Percentiles rank a stretch among this genome's conserved stretches.
Conservation (phyloP, 192 early-diverging fungal species). For the Coemansia sp. region DNA sequence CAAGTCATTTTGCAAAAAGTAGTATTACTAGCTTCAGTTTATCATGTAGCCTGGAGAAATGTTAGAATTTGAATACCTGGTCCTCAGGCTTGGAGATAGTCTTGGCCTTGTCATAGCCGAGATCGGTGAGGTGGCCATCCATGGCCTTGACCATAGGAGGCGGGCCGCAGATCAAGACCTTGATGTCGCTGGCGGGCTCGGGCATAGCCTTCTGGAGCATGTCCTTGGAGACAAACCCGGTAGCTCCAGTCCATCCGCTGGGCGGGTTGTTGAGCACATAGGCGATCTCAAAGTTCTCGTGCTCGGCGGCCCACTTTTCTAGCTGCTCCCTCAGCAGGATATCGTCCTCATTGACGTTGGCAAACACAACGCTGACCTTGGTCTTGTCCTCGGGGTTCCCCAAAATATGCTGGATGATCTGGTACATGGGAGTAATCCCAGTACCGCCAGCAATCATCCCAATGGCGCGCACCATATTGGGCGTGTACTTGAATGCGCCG, state of each 20-base stretch:
- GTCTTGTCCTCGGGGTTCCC: slow-evolving; percentile 89
- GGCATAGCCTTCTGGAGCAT: slow-evolving; percentile 75
- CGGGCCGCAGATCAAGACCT: slow-evolving; percentile 89
- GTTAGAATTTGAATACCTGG: slow-evolving; percentile 88
- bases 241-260: slow-evolving; percentile 74
- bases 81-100: slow-evolving; percentile 80
- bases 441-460: slow-evolving; percentile 97
- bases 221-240: slow-evolving; percentile 84
- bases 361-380: slow-evolving; percentile 82
- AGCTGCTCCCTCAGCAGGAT: slow-evolving; percentile 85
- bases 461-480: slow-evolving; percentile 73
- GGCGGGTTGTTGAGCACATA: slow-evolving; percentile 85
- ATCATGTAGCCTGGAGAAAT: neutral
- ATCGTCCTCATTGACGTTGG: slow-evolving; percentile 86
- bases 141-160: slow-evolving; percentile 87
- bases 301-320: slow-evolving; percentile 66
- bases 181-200: slow-evolving; percentile 71
- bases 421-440: slow-evolving; percentile 96
- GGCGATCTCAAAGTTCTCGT: slow-evolving; percentile 75
- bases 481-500: slow-evolving; percentile 81
- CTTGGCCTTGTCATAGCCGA: slow-evolving; percentile 77
- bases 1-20: neutral
- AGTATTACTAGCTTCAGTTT: neutral
- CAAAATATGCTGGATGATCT: slow-evolving; percentile 83
- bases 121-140: slow-evolving; percentile 63